phyloP scores from a whole-genome alignment of 169 alveolate species.

The Plasmodium reichenowi region DNA sequence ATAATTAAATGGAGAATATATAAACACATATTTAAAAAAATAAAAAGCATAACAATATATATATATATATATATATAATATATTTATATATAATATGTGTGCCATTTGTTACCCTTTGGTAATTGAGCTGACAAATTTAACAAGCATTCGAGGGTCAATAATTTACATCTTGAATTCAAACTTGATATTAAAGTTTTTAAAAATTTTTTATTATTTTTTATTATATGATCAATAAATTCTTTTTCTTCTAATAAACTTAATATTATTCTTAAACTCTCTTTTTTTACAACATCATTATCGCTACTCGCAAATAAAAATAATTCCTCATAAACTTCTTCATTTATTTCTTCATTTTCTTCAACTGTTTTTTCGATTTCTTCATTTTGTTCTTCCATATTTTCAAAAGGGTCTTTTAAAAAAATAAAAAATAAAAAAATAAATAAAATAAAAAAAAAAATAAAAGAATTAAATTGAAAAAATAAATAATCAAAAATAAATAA shows the following conservation, averaged over 20 bases:
- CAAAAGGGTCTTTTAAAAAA: background rate
- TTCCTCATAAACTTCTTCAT: constrained; percentile 23
- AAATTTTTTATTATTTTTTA: constrained; percentile 14
- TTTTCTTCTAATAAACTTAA: constrained; percentile 31
- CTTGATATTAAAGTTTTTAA: constrained; percentile 22
- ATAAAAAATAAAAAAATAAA: too few relatives aligned
- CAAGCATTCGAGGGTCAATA: constrained; percentile 45
- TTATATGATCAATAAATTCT: constrained; percentile 7
- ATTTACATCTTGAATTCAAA: constrained; percentile 2
- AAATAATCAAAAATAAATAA: too few relatives aligned
- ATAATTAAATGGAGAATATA: background rate
- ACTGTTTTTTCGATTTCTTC: constrained; percentile 4
- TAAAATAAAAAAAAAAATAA: too few relatives aligned
- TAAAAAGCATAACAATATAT: background rate
- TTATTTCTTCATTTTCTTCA: background rate
- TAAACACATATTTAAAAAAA: background rate
- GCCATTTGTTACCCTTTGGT: constrained; percentile 35
- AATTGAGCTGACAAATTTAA: constrained; percentile 47
- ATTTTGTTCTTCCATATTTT: background rate
- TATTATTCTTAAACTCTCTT: constrained; percentile 27
- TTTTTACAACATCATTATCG: constrained; percentile 48
- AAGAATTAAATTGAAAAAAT: too few relatives aligned
- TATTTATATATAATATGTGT: background rate
- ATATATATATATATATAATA: background rate
- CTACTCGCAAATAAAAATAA: constrained; percentile 16